A percentile compares a stretch with the other conserved stretches of the same genome.
Evolutionary conservation across 805 yeast genomes (phyloP).

Genomic region (Candida pseudoglaebosa): DNA sequence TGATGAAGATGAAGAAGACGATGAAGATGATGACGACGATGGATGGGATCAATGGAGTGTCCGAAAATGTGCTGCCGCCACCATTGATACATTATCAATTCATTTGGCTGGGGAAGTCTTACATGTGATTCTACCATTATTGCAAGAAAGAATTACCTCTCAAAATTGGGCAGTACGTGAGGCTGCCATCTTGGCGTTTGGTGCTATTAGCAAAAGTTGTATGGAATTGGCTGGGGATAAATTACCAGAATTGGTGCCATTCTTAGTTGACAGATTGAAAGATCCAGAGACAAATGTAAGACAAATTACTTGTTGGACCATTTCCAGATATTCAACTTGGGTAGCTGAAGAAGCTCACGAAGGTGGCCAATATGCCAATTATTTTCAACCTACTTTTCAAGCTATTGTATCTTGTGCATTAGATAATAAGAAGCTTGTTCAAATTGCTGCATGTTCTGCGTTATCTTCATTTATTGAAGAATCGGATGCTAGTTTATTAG

Average conservation of each 20-base stretch:
- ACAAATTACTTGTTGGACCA: constrained; percentile 94
- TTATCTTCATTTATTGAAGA: constrained; percentile 79
- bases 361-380: constrained; percentile 59
- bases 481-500: constrained; percentile 59
- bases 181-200: constrained; percentile 89
- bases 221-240: constrained; percentile 64
- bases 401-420: constrained; percentile 71
- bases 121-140: constrained; percentile 63
- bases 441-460: constrained; percentile 88
- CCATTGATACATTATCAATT: constrained; percentile 76
- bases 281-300: constrained; percentile 83
- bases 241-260: constrained; percentile 79
- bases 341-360: constrained; percentile 64
- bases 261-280: constrained; percentile 70
- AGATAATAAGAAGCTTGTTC: constrained; percentile 89
- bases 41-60: constrained; percentile 80
- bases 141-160: constrained; percentile 66
- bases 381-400: constrained; percentile 73
- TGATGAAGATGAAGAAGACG: constrained; percentile 64
- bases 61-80: constrained; percentile 92
- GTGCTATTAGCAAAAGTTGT: constrained; percentile 92
- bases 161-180: constrained; percentile 87
- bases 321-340: constrained; percentile 83
- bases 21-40: constrained; percentile 67
- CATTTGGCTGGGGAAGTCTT: constrained; percentile 66